phyloP scores from a whole-genome alignment of 2,329 filamentous ascomycete species.

The Aspergillus quadricinctus region DNA sequence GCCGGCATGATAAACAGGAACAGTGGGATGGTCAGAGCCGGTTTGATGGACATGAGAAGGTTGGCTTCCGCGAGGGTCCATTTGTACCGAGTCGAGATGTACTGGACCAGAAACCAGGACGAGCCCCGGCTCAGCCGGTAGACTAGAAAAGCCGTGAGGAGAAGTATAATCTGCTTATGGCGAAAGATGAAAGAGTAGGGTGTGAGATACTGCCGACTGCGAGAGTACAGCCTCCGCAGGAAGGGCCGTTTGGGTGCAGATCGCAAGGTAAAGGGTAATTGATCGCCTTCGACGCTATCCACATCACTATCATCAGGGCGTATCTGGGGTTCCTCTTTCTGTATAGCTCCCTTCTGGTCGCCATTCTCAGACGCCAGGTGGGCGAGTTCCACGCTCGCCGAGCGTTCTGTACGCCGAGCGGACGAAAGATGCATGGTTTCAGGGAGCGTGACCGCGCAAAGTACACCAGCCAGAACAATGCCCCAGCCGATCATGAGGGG shows the following conservation, averaged over 20 bases:
- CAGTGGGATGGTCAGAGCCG: conserved; percentile 45
- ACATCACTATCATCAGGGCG: conserved; percentile 11
- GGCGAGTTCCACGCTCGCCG: conserved; percentile 27
- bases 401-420: conserved; percentile 1
- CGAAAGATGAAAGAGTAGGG: conserved; percentile 41
- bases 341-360: conserved; percentile 13
- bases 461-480: conserved; percentile 29
- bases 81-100: conserved; percentile 48
- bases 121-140: conserved; percentile 47
- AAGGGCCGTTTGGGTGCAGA: conserved; percentile 9
- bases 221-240: conserved; percentile 11
- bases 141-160: conserved; percentile 45
- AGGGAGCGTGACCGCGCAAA: conserved; percentile 32
- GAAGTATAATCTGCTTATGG: conserved; percentile 38
- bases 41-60: conserved; percentile 44
- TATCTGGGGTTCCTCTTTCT: conserved; percentile 16
- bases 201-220: conserved; percentile 25
- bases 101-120: conserved; percentile 47
- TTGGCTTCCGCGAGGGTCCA: conserved; percentile 45
- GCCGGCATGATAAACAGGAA: conserved; percentile 45
- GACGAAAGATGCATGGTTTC: conserved; percentile 36
- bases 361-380: conserved; percentile 17
- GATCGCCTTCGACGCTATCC: conserved; percentile 12
- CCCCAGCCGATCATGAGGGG: conserved; percentile 35
- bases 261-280: conserved; percentile 8